Evolutionary conservation across 768 basidiomycete genomes (phyloP).

Genomic region (Epithele typhae): DNA sequence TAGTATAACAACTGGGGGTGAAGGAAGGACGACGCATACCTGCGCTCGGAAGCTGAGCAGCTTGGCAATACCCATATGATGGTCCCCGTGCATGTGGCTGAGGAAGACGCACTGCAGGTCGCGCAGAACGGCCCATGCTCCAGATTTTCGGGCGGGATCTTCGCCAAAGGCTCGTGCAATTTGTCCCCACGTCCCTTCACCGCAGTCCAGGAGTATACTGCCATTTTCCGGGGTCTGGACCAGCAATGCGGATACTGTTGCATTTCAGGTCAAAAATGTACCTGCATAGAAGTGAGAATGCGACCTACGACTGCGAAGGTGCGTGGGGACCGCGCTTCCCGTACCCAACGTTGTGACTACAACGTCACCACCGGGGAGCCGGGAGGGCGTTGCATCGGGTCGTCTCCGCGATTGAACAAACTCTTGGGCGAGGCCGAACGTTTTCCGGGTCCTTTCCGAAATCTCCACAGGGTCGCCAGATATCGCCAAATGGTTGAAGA

Average conservation of each 20-base stretch:
- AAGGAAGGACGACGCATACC: constrained; percentile 36
- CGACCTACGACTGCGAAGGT: constrained; percentile 77
- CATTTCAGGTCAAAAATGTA: background rate
- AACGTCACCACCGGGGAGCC: constrained; percentile 54
- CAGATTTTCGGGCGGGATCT: constrained; percentile 28
- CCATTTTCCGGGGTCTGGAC: constrained; percentile 70
- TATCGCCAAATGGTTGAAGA: constrained; percentile 27
- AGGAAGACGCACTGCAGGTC: constrained; percentile 77
- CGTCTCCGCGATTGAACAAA: constrained; percentile 33
- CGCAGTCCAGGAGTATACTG: constrained; percentile 79
- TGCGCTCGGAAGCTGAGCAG: constrained; percentile 66
- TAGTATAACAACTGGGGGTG: constrained; percentile 3
- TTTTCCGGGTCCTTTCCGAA: no score
- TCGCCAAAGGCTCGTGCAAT: constrained; percentile 72
- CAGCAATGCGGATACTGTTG: constrained; percentile 70
- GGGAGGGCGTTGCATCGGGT: background rate
- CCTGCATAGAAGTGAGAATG: background rate
- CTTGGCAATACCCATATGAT: constrained; percentile 79
- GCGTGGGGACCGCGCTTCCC: constrained; percentile 79
- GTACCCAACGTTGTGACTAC: constrained; percentile 80
- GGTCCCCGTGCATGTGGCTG: constrained; percentile 90
- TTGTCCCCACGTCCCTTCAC: constrained; percentile 94
- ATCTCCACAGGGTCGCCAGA: constrained; percentile 9
- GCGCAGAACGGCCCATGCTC: constrained; percentile 58
- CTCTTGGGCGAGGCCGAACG: background rate